Percentiles rank a stretch among this genome's conserved stretches.
phyloP scores from a whole-genome alignment of 768 basidiomycete genomes.

The Suillus cothurnatus region DNA sequence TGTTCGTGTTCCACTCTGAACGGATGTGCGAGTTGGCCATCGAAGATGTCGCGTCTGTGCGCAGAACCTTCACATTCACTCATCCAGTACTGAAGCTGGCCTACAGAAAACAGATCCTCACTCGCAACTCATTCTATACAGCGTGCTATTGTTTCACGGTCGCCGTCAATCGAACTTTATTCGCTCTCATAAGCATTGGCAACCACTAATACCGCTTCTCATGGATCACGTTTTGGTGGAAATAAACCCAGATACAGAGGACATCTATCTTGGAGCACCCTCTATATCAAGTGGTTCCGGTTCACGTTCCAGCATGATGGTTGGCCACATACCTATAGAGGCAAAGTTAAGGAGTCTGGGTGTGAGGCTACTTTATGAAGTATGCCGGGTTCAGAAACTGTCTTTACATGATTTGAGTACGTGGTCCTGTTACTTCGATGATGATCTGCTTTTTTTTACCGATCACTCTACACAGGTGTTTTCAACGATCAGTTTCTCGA shows the following conservation, averaged over 20 bases:
- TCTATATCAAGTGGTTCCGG: slow-evolving; percentile 30
- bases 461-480: slow-evolving; percentile 48
- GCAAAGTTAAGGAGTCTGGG: slow-evolving; percentile 75
- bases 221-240: slow-evolving; percentile 87
- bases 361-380: slow-evolving; percentile 83
- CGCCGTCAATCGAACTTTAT: slow-evolving; percentile 69
- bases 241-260: slow-evolving; percentile 75
- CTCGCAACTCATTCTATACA: slow-evolving; percentile 75
- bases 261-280: slow-evolving; percentile 48
- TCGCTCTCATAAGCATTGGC: slow-evolving; percentile 82
- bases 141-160: slow-evolving; percentile 76
- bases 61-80: slow-evolving; percentile 23
- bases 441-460: slow-evolving; percentile 9
- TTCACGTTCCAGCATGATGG: slow-evolving; percentile 42
- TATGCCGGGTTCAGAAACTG: slow-evolving; percentile 88
- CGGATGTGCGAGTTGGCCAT: slow-evolving; percentile 84
- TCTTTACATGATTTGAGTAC: slow-evolving; percentile 76
- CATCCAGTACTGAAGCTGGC: slow-evolving; percentile 11
- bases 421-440: slow-evolving; percentile 29
- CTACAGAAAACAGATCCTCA: slow-evolving; percentile 84
- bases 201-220: slow-evolving; percentile 73
- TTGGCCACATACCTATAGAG: slow-evolving; percentile 70
- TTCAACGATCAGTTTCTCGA: slow-evolving; percentile 88
- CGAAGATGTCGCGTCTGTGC: slow-evolving; percentile 66
- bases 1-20: slow-evolving; percentile 90